phyloP scores from a whole-genome alignment of 2,329 filamentous ascomycete genomes.

The Arthrobotrys megalospora region DNA sequence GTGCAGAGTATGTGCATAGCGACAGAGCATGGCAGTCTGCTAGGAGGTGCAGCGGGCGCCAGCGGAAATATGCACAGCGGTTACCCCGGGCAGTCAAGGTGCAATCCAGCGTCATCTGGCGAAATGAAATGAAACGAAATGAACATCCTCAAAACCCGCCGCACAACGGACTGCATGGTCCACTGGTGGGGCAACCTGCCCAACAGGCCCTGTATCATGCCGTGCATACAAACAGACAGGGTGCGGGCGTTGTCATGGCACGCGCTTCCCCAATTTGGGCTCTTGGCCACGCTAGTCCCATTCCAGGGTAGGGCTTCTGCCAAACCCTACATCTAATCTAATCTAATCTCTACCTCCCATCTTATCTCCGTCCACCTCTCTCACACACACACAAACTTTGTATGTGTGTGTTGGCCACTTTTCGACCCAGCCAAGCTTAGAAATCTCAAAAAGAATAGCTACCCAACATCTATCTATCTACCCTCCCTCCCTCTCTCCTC shows the following conservation, averaged over 20 bases:
- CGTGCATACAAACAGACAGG: constrained; percentile 51
- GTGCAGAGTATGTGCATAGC: no score
- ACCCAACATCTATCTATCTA: constrained; percentile 14
- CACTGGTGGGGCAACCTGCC: constrained; percentile 35
- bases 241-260: constrained; percentile 58
- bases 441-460: constrained; percentile 41
- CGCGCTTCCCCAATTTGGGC: constrained; percentile 35
- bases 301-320: constrained; percentile 7
- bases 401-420: background rate
- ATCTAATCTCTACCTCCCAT: constrained; percentile 46
- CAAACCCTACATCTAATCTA: constrained; percentile 48
- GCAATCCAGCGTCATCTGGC: constrained; percentile 27
- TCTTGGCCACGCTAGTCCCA: constrained; percentile 8
- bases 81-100: constrained; percentile 39
- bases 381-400: constrained; percentile 39
- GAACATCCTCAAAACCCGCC: constrained; percentile 15
- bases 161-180: constrained; percentile 30
- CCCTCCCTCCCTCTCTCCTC: background rate
- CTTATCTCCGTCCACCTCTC: background rate
- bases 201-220: constrained; percentile 31
- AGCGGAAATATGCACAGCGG: constrained; percentile 57
- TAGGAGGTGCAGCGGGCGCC: constrained; percentile 35
- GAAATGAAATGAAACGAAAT: constrained; percentile 46
- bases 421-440: constrained; percentile 40
- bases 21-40: no score